A percentile compares a stretch with the other conserved stretches of the same genome.
These are phyloP conservation scores for Cyclocybe cylindracea DNA, from an alignment of 768 basidiomycete species.

Conservation along the genomic window DNA sequence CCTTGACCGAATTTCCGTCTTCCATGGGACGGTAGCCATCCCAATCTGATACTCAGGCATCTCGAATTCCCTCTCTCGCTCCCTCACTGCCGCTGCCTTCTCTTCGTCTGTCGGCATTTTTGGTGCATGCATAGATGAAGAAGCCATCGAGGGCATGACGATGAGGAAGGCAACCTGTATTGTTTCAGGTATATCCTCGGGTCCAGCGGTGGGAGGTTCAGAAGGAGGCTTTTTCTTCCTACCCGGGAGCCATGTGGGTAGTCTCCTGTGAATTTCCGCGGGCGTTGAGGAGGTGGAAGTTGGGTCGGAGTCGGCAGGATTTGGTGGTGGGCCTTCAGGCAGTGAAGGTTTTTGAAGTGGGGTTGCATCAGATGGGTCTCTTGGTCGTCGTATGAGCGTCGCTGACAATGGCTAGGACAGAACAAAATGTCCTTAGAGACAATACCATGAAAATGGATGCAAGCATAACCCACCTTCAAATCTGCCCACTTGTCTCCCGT, in stretches of 20 bases:
- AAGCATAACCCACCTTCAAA: constrained; percentile 19
- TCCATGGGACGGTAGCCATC: constrained; percentile 37
- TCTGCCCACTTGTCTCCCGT: constrained; percentile 15
- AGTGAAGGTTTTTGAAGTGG: too few species aligned
- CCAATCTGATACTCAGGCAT: constrained; percentile 47
- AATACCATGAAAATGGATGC: neutral
- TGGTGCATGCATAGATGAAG: neutral
- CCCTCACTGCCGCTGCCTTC: neutral
- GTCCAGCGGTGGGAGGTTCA: neutral
- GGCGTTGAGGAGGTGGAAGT: too few species aligned
- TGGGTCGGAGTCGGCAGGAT: too few species aligned
- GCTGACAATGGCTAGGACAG: constrained; percentile 23
- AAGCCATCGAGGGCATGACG: constrained; percentile 39
- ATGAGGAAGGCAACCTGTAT: constrained; percentile 46
- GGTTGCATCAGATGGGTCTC: neutral
- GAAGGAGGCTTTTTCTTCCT: neutral
- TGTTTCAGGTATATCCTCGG: constrained; percentile 10
- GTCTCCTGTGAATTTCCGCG: too few species aligned
- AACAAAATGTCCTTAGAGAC: neutral
- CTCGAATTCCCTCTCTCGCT: neutral
- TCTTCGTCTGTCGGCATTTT: constrained; percentile 3
- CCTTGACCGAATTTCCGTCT: constrained; percentile 3
- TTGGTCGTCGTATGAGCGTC: constrained; percentile 10
- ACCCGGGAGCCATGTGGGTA: too few species aligned
- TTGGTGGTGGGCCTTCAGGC: too few species aligned